Evolutionary conservation across 1,284 basidiomycete genomes (phyloP), one percentile per base, ranked within the genome.

Genomic region (Pholiota adiposa): DNA sequence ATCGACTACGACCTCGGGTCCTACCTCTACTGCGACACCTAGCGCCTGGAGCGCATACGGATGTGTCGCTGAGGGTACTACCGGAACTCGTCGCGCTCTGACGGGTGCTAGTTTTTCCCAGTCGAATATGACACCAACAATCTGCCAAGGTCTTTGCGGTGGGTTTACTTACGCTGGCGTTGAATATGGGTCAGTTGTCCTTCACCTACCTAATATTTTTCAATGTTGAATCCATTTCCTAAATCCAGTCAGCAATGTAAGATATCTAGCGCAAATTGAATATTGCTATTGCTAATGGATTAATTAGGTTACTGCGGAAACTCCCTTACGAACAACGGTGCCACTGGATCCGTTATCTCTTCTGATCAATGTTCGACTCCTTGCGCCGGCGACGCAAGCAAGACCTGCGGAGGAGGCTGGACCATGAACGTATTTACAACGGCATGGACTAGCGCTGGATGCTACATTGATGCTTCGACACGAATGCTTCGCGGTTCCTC

Each of bases 321-420:
- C 36, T 62, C 69, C 2, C 55, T 74, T 5, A 66, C 64, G 4
- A 70, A 72, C 41, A 74, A 75, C 56, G 72, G 72, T 3, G 72
- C 72, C n/a, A 70, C 70, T 25, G 74, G 74, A 2, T 23, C 48
- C 3, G 23, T 67, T 3, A 67, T 69, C 33, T 25, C 63, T 6
- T 34, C 62, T 0, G 64, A 51, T 40, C 61, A 62, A n/a, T 75
- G 74, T 33, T 50, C 51, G 25, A 36, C 54, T 21, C 51, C 58
- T 19, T 75, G 74, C 48, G 61, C 54, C 4, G 73, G 74, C 0
- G 69, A 73, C 54, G 31, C 59, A 1, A 66, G 63, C n/a, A 61
- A 67, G 54, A 68, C 44, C 19, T 75, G 74, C 54, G 74, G 74
- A 12, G 73, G 70, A n/a, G 34, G 46, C 4, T 75, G 74, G 72